Evolutionary conservation across 768 basidiomycete species (phyloP), one percentile per base, ranked within the genome.

Genomic region (Mycena filopes): DNA sequence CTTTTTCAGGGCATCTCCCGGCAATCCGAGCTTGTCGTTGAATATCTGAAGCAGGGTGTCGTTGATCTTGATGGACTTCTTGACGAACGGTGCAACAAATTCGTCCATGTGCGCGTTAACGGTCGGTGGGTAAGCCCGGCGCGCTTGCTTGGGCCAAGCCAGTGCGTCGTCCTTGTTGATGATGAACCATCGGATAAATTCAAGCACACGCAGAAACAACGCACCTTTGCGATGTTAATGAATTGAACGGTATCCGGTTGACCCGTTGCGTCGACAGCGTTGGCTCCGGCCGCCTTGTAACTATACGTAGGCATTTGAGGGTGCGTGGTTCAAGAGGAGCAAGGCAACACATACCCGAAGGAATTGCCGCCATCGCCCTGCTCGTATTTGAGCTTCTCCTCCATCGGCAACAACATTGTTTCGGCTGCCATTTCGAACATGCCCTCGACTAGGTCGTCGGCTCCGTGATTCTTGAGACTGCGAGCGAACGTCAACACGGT

Each of bases 81-180:
- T 45, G 7, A 72, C 65, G 38, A 68, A 72, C 0, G 71, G 71
- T 9, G 28, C 38, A 31, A 85, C 73, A 0, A 71, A 73, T 3
- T 74, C 70, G 8, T 71, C 68, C 73, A 86, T 84, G 9, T 78
- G 77, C 2, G 75, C 76, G 25, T 79, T 75, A 26, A 82, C 77
- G 1, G 80, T 76, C 0, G 70, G 55, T 0, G 84, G 84, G 61
- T 87, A 87, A 0, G 78, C 77, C 28, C 84, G 77, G 31, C 83
- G 81, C 10, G 73, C 74, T 18, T 80, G 70, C 0, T 55, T 60
- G 0, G 86, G 86, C 71, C 79, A 86, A 0, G 81, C 77, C 4
- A 86, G 68, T 0, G 76, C 82, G 55, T 87, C 86, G 64, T 87
- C 86, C 64, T 82, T 84, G 0, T 84, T 76, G 56, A n/a, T n/a